Conservation (phyloP, 73 alveolate species). For the Stentor roeselii region DNA sequence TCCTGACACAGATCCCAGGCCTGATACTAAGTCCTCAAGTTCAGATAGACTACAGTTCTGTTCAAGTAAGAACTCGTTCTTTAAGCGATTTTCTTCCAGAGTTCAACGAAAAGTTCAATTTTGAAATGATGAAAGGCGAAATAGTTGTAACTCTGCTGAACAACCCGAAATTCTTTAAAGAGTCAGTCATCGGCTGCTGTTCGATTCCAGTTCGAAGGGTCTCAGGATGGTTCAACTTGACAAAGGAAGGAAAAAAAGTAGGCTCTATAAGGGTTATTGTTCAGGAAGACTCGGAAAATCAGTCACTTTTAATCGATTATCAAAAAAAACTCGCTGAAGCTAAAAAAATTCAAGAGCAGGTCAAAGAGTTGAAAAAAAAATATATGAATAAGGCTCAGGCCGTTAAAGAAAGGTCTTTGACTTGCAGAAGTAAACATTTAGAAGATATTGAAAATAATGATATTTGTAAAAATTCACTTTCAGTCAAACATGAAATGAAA, state of each 20-base stretch:
- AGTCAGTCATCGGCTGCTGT: background rate
- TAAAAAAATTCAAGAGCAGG: background rate
- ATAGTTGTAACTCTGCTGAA: background rate
- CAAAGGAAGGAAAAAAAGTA: background rate
- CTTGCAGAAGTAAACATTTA: background rate
- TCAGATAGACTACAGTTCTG: background rate
- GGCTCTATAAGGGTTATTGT: background rate
- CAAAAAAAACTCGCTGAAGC: constrained; percentile 1
- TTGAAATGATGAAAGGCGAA: background rate
- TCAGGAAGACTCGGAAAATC: background rate
- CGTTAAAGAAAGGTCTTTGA: background rate
- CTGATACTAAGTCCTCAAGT: background rate
- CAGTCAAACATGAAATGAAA: background rate
- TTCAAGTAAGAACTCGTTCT: background rate
- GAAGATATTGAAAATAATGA: background rate
- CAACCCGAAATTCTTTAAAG: background rate
- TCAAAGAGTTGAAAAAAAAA: background rate
- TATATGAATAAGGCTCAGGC: background rate
- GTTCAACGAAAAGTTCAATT: background rate
- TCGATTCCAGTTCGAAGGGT: background rate
- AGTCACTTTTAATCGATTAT: background rate
- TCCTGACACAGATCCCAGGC: background rate
- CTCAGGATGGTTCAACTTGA: constrained; percentile 2
- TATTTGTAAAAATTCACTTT: background rate
- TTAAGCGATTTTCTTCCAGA: background rate